These are phyloP conservation scores for Penicillium frequentans DNA, from an alignment of 2,329 filamentous ascomycete genomes.

Conservation along the genomic window DNA sequence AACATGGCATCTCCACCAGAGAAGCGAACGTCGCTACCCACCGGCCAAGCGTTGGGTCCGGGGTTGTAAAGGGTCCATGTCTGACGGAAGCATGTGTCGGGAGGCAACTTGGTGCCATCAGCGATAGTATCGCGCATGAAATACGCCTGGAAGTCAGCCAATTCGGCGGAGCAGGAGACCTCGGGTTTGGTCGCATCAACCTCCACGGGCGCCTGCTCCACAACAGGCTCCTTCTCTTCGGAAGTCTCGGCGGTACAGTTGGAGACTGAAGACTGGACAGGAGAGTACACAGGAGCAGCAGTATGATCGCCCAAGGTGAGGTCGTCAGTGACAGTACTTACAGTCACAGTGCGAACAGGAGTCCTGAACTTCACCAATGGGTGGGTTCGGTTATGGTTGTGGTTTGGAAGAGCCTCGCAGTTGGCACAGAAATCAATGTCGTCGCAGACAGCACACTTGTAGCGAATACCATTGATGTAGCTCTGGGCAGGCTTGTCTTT, in stretches of 20 bases:
- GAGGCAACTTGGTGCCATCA: constrained; percentile 72
- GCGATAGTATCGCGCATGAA: constrained; percentile 77
- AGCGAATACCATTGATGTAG: constrained; percentile 80
- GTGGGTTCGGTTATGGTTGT: constrained; percentile 91
- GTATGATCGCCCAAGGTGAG: constrained; percentile 68
- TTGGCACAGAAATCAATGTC: constrained; percentile 93
- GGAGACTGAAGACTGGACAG: constrained; percentile 35
- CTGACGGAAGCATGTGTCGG: constrained; percentile 77
- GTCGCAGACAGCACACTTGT: constrained; percentile 96
- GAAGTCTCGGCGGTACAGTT: constrained; percentile 15
- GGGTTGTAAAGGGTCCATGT: constrained; percentile 90
- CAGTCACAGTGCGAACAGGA: constrained; percentile 80
- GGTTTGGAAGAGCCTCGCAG: constrained; percentile 84
- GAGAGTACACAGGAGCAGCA: constrained; percentile 49
- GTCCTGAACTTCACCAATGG: constrained; percentile 97
- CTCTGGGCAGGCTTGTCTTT: constrained; percentile 47
- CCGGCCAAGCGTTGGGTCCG: constrained; percentile 77
- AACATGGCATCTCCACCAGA: constrained; percentile 97
- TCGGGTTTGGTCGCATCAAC: constrained; percentile 35
- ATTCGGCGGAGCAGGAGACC: not conserved
- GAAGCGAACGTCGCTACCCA: constrained; percentile 85
- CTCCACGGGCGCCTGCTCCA: constrained; percentile 20
- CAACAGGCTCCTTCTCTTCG: constrained; percentile 27
- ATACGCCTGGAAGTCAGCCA: constrained; percentile 52
- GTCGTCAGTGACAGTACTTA: constrained; percentile 80